These are phyloP conservation scores for Globisporangium nagaii DNA, from an alignment of 352 stramenopile species.

Conservation along the genomic window DNA sequence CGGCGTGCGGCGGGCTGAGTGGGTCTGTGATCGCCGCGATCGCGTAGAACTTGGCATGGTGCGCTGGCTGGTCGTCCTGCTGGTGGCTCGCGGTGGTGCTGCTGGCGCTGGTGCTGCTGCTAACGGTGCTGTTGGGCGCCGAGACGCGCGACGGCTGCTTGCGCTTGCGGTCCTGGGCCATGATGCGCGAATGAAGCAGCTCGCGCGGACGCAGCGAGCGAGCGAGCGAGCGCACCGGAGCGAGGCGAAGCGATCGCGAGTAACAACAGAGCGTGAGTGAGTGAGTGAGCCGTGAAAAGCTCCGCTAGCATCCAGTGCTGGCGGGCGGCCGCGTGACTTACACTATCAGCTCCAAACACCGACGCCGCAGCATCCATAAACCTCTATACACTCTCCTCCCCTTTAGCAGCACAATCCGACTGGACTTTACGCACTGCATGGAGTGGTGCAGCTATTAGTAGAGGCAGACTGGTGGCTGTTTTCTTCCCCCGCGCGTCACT, in stretches of 20 bases:
- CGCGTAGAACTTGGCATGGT: conserved; percentile 14
- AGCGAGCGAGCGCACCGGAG: background rate
- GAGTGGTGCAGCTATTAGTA: too few relatives aligned
- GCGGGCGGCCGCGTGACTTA: too few relatives aligned
- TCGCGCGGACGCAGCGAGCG: background rate
- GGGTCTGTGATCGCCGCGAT: conserved; percentile 12
- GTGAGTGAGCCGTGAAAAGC: too few relatives aligned
- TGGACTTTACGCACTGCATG: too few relatives aligned
- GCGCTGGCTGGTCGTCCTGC: background rate
- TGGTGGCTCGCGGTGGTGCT: background rate
- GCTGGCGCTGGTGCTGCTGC: background rate
- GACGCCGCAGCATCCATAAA: too few relatives aligned
- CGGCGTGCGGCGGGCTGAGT: background rate
- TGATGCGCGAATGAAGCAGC: background rate
- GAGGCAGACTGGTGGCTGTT: too few relatives aligned
- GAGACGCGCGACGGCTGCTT: background rate
- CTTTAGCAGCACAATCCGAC: too few relatives aligned
- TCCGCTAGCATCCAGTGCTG: background rate
- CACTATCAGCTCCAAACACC: too few relatives aligned
- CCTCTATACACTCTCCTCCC: too few relatives aligned
- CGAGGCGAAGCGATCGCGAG: too few relatives aligned
- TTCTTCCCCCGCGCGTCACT: too few relatives aligned
- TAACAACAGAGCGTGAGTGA: too few relatives aligned
- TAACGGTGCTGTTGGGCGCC: background rate
- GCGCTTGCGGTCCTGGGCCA: conserved; percentile 14